phyloP scores from a whole-genome alignment of 176 grass and related monocot genomes.

The Puccinellia tenuiflora region DNA sequence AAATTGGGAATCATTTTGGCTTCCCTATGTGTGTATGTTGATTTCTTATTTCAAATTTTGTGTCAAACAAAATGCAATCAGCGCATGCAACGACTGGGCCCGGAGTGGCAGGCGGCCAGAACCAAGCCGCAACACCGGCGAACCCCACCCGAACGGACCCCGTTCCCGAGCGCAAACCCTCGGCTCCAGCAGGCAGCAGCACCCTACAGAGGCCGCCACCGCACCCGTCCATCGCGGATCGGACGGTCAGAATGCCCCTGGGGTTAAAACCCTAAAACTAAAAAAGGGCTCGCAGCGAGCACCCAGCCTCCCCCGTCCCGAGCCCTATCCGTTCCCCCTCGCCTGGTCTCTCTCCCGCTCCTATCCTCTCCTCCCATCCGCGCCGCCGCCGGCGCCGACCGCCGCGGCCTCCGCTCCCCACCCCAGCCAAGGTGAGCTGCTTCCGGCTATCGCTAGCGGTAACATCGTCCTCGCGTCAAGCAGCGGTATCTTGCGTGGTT shows the following conservation, averaged over 20 bases:
- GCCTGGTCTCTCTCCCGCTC: not conserved
- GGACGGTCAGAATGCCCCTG: not conserved
- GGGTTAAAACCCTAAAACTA: conserved; percentile 46
- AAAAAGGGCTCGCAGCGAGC: conserved; percentile 7
- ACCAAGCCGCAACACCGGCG: too few relatives aligned
- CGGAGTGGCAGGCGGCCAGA: too few relatives aligned
- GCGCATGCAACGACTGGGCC: too few relatives aligned
- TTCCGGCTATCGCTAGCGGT: not conserved
- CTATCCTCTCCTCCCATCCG: not conserved
- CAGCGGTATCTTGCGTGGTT: not conserved
- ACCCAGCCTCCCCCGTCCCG: not conserved
- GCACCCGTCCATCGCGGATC: conserved; percentile 16
- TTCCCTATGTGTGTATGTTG: too few relatives aligned
- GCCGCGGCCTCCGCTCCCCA: conserved; percentile 10
- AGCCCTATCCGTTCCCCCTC: conserved; percentile 30
- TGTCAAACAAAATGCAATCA: too few relatives aligned
- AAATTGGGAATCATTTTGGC: too few relatives aligned
- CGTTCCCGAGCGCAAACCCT: not conserved
- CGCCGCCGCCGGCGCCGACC: conserved; percentile 4
- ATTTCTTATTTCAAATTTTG: too few relatives aligned
- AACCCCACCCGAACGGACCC: not conserved
- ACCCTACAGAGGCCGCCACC: not conserved
- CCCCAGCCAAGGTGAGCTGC: conserved; percentile 34
- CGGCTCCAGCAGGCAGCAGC: not conserved
- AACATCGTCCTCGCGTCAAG: conserved; percentile 3